Base-by-base conservation (phyloP, 192 early-diverging fungal species). In the Rhizoclosmatium globosum region DNA sequence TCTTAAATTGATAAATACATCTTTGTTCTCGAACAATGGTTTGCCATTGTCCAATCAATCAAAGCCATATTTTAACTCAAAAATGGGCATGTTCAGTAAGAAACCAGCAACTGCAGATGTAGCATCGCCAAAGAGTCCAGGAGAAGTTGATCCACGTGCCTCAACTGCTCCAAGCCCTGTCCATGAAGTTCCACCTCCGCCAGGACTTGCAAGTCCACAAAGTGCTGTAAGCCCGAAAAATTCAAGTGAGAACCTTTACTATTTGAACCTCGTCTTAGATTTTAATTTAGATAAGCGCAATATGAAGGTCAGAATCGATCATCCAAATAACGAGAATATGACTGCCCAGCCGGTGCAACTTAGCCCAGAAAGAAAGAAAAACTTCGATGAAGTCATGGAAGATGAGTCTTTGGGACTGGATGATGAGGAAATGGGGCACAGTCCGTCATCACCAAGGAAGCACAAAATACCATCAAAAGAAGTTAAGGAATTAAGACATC, bases 31-130 rank as follows among this genome's bases (percentile, higher is more conserved):
- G 21, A 44, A 68, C 66, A 68, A 68, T 68, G 66, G 61, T 19
- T 11, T 11, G 11, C 21, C 43, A 44, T 62, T 62, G 19, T 42
- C 15, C 15, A 68, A 7, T 42, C 66, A 68, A 68, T 68, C 66
- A 68, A 64, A 64, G 31, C 9, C 53, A 56, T 23, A 62, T 21
- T 62, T 53, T 17, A 53, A 53, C 60, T 9, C 39, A 43, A 47
- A 68, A 68, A 68, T 68, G 42, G 66, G 66, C 66, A 68, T 46
- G 66, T 46, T 68, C 19, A 42, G 66, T 11, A 68, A 68, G 21
- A 68, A 68, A 21, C 66, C 66, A 43, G 39, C 66, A 11, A 68
- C 66, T 17, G 66, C 66, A 68, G 46, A 68, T 9, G 43, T 9
- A 31, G 39, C 46, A 17, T 31, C 66, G 23, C 66, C 66, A 7